These are phyloP conservation scores for Termitomyces sp. DNA, from an alignment of 768 basidiomycete species.

Conservation along the genomic window DNA sequence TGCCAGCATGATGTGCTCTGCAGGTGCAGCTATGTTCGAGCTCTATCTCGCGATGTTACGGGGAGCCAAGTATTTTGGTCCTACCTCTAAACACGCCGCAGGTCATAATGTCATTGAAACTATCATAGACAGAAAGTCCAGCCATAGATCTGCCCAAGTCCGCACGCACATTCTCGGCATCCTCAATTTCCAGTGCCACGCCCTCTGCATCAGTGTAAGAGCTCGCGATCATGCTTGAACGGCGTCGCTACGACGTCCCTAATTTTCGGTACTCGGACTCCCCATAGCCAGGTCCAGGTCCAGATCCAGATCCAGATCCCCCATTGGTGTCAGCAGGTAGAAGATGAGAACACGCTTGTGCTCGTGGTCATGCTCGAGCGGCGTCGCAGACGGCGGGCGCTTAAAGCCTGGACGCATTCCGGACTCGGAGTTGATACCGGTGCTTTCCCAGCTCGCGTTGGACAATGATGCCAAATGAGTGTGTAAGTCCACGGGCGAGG, in stretches of 20 bases:
- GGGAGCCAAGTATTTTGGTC: too few relatives aligned
- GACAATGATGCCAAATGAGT: conserved; percentile 1
- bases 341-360: neutral
- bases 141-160: too few relatives aligned
- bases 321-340: neutral
- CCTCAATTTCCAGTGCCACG: too few relatives aligned
- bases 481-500: neutral
- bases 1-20: too few relatives aligned
- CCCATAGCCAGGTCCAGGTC: neutral
- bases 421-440: neutral
- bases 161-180: too few relatives aligned
- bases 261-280: neutral
- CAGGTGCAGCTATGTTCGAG: too few relatives aligned
- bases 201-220: too few relatives aligned
- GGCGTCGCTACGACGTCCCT: neutral
- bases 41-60: too few relatives aligned
- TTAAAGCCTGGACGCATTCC: conserved; percentile 3
- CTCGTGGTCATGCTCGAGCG: conserved; percentile 3
- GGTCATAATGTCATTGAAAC: too few relatives aligned
- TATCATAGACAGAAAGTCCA: too few relatives aligned
- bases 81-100: too few relatives aligned
- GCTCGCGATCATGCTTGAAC: too few relatives aligned
- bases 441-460: neutral
- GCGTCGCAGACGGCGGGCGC: conserved; percentile 3
- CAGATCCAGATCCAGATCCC: neutral